phyloP scores from a whole-genome alignment of 768 basidiomycete genomes.

The Lentinula aciculospora region DNA sequence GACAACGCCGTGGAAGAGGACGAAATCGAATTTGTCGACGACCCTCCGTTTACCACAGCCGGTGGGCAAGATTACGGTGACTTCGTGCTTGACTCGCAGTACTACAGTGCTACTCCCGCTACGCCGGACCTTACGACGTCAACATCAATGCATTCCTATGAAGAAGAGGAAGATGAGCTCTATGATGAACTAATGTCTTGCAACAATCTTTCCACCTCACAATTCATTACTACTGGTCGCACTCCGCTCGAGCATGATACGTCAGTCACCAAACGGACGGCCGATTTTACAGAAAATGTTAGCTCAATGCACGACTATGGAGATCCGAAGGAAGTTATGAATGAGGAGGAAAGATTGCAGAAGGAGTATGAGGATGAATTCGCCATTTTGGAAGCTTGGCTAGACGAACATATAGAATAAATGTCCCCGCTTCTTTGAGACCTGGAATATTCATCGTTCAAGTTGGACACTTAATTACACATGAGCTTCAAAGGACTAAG shows the following conservation, averaged over 20 bases:
- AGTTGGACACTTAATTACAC: no score
- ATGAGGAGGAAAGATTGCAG: constrained; percentile 25
- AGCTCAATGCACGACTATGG: not conserved
- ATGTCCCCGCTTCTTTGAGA: no score
- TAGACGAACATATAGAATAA: constrained; percentile 24
- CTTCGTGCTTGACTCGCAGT: constrained; percentile 26
- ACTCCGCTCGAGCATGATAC: not conserved
- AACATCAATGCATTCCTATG: constrained; percentile 7
- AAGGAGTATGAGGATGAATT: constrained; percentile 38
- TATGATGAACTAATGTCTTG: constrained; percentile 5
- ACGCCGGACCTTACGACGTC: constrained; percentile 14
- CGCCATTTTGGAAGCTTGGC: constrained; percentile 64
- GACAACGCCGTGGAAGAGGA: not conserved
- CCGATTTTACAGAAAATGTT: not conserved
- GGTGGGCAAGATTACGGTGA: constrained; percentile 14
- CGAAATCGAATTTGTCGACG: constrained; percentile 8
- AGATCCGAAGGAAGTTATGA: not conserved
- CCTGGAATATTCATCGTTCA: no score
- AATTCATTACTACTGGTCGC: not conserved
- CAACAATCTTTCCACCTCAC: not conserved
- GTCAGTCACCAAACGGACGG: not conserved
- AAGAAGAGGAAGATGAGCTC: constrained; percentile 2
- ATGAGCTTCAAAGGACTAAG: no score
- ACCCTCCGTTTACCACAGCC: not conserved
- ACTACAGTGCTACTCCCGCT: constrained; percentile 10